Evolutionary conservation across 1,284 basidiomycete species (phyloP), one percentile per base, ranked within the genome.

Genomic region (Omphalotus olearius): DNA sequence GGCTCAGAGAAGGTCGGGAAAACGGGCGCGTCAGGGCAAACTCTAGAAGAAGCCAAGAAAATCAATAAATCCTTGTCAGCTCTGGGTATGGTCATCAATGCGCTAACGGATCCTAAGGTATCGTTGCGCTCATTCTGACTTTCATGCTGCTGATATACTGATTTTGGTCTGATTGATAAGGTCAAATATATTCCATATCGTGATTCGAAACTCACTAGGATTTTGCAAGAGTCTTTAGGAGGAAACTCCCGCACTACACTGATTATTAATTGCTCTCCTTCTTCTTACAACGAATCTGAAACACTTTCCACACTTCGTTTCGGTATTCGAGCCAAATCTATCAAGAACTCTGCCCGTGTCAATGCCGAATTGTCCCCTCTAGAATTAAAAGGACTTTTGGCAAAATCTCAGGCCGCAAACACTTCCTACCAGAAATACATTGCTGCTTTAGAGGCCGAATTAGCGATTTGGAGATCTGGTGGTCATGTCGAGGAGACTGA

Each of bases 1-100:
- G 97, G 97, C 66, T 98, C 94, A 25, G 97, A 99, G 72, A 99
- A 99, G 73, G 95, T 98, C 48, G 96, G 96, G 54, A 99, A 99
- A 79, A 99, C 97, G 33, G 97, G 97, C 33, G 97, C 97, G 42
- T 98, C 95, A 10, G 97, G 97, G 1, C 97, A 99, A 69, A 99
- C 97, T 30, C 75, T 99, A 11, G 97, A 99, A 69, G 97, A 99
- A 69, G 97, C 97, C 11, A 99, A 99, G 81, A 99, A 99, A 80
- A 99, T 99, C 74, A 99, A 99, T 77, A 99, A 99, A 73, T 93
- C 90, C 53, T 73, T 99, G 39, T 98, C 94, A 17, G 96, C 97
- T 10, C 82, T 99, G 56, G 97, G 97, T 45, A 99, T 99, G 95
- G 97, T 99, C 66, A 99, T 99, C 69, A 99, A 99, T 64, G 91